Percentiles rank a stretch among this genome's conserved stretches.
Conservation (phyloP, 2,329 filamentous ascomycete species). For the Diplodia corticola region DNA sequence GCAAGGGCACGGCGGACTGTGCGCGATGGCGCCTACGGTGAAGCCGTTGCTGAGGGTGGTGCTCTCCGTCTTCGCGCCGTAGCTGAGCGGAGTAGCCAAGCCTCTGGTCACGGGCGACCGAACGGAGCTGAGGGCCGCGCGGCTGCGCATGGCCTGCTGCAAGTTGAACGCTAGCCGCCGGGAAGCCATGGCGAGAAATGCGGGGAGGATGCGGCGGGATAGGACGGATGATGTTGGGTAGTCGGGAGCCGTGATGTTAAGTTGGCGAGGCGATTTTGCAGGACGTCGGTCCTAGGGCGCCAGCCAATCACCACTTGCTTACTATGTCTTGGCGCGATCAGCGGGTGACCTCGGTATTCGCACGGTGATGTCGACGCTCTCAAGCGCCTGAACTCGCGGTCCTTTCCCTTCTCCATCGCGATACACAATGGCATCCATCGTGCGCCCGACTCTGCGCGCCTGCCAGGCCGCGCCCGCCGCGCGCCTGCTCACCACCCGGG, state of each 20-base stretch:
- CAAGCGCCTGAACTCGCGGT: background rate
- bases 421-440: constrained; percentile 53
- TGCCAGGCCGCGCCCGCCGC: constrained; percentile 44
- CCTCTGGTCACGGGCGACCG: constrained; percentile 74
- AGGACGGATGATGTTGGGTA: constrained; percentile 50
- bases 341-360: constrained; percentile 19
- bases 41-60: constrained; percentile 97
- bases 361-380: constrained; percentile 13
- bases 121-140: constrained; percentile 77
- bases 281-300: constrained; percentile 4
- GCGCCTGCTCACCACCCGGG: constrained; percentile 47
- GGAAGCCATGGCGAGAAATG: constrained; percentile 73
- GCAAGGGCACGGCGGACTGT: constrained; percentile 31
- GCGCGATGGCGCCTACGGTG: constrained; percentile 63
- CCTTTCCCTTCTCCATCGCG: constrained; percentile 11
- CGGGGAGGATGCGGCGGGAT: constrained; percentile 29
- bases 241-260: constrained; percentile 35
- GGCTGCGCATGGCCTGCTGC: constrained; percentile 83
- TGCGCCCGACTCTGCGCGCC: constrained; percentile 51
- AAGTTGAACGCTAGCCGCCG: constrained; percentile 96
- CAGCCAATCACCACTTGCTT: constrained; percentile 19
- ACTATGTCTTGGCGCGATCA: constrained; percentile 17
- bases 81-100: constrained; percentile 79
- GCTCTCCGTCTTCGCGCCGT: constrained; percentile 83
- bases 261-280: constrained; percentile 13